Evolutionary conservation across 75 land plant genomes (phyloP).

Genomic region (Selaginella moellendorffii): DNA sequence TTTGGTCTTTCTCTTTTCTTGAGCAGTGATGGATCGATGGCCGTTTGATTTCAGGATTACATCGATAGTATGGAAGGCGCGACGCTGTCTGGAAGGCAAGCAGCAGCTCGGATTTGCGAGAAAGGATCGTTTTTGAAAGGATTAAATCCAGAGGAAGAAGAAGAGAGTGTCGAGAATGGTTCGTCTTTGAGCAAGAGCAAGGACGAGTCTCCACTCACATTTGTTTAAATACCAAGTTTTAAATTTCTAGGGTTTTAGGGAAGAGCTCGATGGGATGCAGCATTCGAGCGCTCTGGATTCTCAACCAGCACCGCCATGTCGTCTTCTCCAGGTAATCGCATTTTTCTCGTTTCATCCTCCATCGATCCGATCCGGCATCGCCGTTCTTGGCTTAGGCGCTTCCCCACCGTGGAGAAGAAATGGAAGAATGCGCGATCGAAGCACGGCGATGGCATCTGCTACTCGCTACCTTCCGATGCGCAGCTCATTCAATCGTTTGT

Average conservation of each 20-base stretch:
- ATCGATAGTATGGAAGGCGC: conserved; percentile 99
- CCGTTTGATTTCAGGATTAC: conserved; percentile 48
- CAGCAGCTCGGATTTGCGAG: conserved; percentile 72
- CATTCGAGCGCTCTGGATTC: conserved; percentile 89
- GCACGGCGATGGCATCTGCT: conserved; percentile 17
- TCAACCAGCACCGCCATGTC: conserved; percentile 50
- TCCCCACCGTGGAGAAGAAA: conserved; percentile 77
- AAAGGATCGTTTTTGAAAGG: conserved; percentile 37
- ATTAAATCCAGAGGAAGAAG: too few species aligned
- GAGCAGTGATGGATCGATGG: background rate
- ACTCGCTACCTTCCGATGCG: conserved; percentile 48
- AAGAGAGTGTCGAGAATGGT: background rate
- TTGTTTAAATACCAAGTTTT: too few species aligned
- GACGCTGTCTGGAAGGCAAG: conserved; percentile 83
- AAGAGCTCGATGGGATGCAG: conserved; percentile 73
- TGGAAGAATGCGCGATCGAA: conserved; percentile 53
- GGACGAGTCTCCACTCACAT: background rate
- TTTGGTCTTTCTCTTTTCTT: background rate
- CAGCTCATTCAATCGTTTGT: conserved; percentile 52
- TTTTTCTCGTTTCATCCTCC: background rate
- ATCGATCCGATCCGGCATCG: background rate
- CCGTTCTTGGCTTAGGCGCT: conserved; percentile 37
- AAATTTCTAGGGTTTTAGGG: too few species aligned
- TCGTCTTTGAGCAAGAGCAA: background rate
- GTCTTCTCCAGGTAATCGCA: conserved; percentile 65